A percentile compares a stretch with the other conserved stretches of the same genome.
Evolutionary conservation across 2,329 filamentous ascomycete genomes (phyloP).

Genomic region (Penicillium sp.): DNA sequence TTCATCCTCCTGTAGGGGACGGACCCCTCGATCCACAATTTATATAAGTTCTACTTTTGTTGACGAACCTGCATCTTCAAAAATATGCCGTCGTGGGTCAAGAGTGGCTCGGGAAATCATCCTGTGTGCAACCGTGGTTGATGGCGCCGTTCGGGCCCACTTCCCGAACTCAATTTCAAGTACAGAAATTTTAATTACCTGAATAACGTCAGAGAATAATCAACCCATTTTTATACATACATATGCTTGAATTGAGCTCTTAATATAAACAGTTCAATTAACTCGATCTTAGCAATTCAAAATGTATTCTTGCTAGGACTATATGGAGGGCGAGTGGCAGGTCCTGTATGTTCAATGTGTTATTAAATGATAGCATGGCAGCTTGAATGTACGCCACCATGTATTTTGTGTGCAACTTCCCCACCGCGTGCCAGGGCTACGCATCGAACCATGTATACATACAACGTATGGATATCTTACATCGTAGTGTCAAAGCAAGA

Average conservation of each 20-base stretch:
- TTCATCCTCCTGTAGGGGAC: background rate
- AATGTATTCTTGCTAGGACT: background rate
- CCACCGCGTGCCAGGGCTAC: background rate
- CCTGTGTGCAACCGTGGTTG: background rate
- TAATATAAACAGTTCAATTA: background rate
- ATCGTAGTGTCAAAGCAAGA: background rate
- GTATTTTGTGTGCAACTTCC: background rate
- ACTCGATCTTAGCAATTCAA: background rate
- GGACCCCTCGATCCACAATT: background rate
- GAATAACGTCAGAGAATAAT: background rate
- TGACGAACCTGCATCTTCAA: background rate
- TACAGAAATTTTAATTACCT: background rate
- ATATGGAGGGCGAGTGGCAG: background rate
- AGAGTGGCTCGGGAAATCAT: background rate
- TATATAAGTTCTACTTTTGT: background rate
- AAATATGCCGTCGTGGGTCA: background rate
- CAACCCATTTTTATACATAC: background rate
- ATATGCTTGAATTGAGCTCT: background rate
- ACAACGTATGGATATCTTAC: background rate
- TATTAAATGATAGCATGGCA: background rate
- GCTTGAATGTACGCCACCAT: background rate
- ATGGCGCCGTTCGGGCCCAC: slow-evolving; percentile 7
- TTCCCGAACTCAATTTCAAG: slow-evolving; percentile 2
- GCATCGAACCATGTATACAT: background rate
- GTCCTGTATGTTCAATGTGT: background rate